phyloP scores from a whole-genome alignment of 169 alveolate genomes.

The Plasmodium relictum region DNA sequence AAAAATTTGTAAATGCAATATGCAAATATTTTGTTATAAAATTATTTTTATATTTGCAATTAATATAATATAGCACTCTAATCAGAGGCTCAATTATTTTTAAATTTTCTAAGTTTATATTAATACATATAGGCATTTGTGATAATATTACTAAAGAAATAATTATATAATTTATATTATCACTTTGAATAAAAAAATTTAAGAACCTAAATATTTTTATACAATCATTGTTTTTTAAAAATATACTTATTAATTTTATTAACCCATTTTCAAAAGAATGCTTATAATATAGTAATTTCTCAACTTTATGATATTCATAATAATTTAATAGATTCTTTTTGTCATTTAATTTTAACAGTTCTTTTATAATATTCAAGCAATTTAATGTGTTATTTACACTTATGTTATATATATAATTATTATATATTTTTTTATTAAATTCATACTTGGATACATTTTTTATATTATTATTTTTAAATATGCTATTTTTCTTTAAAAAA shows the following conservation, averaged over 20 bases:
- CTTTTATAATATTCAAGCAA: constrained; percentile 58
- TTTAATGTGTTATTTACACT: constrained; percentile 74
- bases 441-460: constrained; percentile 32
- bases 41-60: constrained; percentile 27
- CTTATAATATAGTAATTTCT: constrained; percentile 57
- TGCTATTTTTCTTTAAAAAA: constrained; percentile 22
- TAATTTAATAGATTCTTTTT: constrained; percentile 29
- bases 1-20: constrained; percentile 37
- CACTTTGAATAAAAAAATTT: constrained; percentile 25
- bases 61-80: constrained; percentile 22
- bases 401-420: constrained; percentile 52
- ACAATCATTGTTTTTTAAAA: constrained; percentile 53
- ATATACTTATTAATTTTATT: constrained; percentile 26
- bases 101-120: constrained; percentile 12
- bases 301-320: constrained; percentile 29
- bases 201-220: constrained; percentile 35
- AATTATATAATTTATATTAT: constrained; percentile 60
- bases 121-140: constrained; percentile 36
- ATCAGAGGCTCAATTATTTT: constrained; percentile 43
- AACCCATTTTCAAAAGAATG: constrained; percentile 74
- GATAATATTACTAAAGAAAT: constrained; percentile 51
- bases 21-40: constrained; percentile 56
- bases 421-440: constrained; percentile 46
- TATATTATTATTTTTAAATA: constrained; percentile 25
- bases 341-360: constrained; percentile 47